Base-by-base conservation (phyloP, 2,329 filamentous ascomycete genomes). In the Niveomyces coronatus region DNA sequence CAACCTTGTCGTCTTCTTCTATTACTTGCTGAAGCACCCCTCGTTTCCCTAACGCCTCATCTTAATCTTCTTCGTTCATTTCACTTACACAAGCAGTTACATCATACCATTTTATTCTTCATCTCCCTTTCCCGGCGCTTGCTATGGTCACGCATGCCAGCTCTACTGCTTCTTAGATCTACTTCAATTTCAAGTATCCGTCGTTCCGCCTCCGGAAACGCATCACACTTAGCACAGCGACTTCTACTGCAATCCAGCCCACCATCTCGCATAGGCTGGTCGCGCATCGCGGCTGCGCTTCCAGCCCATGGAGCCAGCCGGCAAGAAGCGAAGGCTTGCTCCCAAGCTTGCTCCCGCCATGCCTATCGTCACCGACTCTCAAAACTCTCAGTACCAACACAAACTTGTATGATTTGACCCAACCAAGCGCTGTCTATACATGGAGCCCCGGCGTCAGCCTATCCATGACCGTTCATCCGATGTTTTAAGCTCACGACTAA, bases 321-420 rank as follows among this genome's bases (percentile, higher is more conserved):
- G 48, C 42, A 65, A 65, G 45, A 61, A 60, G 52, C 57, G 62
- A 49, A 63, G 63, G 54, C 53, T 65, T 54, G 62, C 62, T 49
- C 62, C 62, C 24, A 65, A 64, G 48, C 57, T 62, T 47, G 48
- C 43, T 51, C 47, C 40, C 28, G 37, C 35, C 30, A 29, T 30
- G 13, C 33, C 34, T 6, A 37, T 29, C 11, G 23, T 26, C 5
- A 23, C 30, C 9, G 34, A 22, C 17, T 28, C 32, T 53, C 55
- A 36, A 39, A 51, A 27, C 49, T 26, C 24, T 15, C 31, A 34
- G 39, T 17, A 32, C 54, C 31, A 55, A 53, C 29, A 38, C n/a
- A 32, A 32, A 10, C 36, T 22, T 7, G 36, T 38, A 32, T 20
- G 36, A 31, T 26, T 29, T 13, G 18, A 28, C 43, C 52, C 13